Base-by-base conservation (phyloP, 805 yeast species). In the Candida railenensis region DNA sequence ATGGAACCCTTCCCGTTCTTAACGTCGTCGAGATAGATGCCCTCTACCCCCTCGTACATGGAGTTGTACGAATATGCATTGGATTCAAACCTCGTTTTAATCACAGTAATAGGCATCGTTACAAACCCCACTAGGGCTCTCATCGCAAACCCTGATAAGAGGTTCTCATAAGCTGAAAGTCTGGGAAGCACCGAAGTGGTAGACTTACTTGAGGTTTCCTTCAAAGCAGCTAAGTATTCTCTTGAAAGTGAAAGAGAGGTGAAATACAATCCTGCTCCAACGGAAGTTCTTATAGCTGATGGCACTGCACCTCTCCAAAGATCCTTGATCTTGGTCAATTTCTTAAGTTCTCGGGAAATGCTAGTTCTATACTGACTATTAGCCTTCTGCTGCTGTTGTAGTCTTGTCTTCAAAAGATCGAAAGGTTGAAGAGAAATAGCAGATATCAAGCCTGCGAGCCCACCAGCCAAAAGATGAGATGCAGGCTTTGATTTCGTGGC, bases 231-330 rank as follows among this genome's bases (percentile, higher is more conserved):
- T 39, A 83, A 53, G 39, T 73, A 62, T 1, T 75, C 70, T 48
- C 98, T 72, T 46, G 83, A 69, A 3, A 75, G 54, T 48, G 89
- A 86, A 45, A 94, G 67, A 14, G 85, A 74, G 0, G 96, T 78
- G 44, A 94, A 74, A 58, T 94, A 94, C 30, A 94, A 66, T 0
- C 94, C 96, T 37, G 95, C 86, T 0, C 99, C 99, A 11, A 89
- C 72, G 0, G 97, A 89, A 0, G 97, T 92, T 49, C 99, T 74
- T 21, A 92, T 56, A 0, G 95, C 90, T 18, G 96, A 88, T 0
- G 99, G 97, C 34, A 90, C 57, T 0, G 96, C 92, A 0, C 99
- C 99, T 46, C 96, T 76, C 99, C 99, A 94, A 34, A 91, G 71
- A 43, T 83, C 81, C 41, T 61, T 62, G 21, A 74, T 46, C 18